Conservation (phyloP, 257 asterid species). For the Salvia rosmarinus region DNA sequence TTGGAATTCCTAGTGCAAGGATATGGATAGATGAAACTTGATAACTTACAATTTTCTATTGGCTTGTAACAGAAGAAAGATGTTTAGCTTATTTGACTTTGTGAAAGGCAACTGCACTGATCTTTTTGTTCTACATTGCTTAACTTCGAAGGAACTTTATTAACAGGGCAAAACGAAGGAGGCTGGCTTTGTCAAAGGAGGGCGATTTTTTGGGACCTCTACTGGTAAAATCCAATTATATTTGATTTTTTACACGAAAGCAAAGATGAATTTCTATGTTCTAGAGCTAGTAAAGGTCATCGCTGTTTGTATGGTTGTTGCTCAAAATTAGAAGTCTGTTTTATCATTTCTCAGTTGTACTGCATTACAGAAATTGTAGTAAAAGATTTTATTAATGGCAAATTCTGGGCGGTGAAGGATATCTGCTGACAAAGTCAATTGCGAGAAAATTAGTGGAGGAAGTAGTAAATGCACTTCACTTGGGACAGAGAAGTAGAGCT, state of each 20-base stretch:
- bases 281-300: neutral
- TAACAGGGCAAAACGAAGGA: constrained; percentile 49
- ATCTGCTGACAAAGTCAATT: constrained; percentile 29
- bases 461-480: constrained; percentile 64
- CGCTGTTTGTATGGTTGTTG: constrained; percentile 6
- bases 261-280: neutral
- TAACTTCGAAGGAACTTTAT: constrained; percentile 28
- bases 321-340: constrained; percentile 1
- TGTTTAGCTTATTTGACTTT: constrained; percentile 20
- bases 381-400: constrained; percentile 22
- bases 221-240: constrained; percentile 38
- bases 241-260: neutral
- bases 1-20: constrained; percentile 1
- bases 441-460: constrained; percentile 46
- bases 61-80: constrained; percentile 4
- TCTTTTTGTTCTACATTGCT: constrained; percentile 8
- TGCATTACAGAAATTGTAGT: neutral
- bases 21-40: constrained; percentile 13
- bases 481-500: constrained; percentile 72
- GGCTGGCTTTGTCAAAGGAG: constrained; percentile 34
- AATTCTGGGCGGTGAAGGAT: constrained; percentile 44
- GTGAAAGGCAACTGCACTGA: neutral
- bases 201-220: constrained; percentile 41
- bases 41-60: neutral
- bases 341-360: constrained; percentile 1